phyloP scores from a whole-genome alignment of 2,329 filamentous ascomycete genomes.

The Beauveria pseudobassiana region DNA sequence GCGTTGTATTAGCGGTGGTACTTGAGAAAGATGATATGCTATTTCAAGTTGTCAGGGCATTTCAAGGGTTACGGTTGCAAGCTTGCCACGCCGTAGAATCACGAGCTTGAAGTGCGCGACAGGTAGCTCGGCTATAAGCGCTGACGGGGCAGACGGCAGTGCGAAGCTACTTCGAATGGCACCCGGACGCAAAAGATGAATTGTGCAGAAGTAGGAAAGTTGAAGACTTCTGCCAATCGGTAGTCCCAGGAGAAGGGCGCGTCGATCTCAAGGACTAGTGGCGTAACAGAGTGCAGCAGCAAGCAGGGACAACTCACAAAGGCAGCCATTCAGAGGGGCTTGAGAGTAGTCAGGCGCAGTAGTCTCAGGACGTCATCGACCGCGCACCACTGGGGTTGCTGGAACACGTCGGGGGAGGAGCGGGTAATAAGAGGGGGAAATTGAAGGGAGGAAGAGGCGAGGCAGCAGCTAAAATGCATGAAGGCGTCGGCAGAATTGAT shows the following conservation, averaged over 20 bases:
- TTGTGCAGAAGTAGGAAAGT: background rate
- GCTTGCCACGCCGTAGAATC: background rate
- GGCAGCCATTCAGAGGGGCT: constrained; percentile 12
- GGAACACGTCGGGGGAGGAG: background rate
- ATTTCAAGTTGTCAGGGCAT: background rate
- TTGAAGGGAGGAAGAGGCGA: background rate
- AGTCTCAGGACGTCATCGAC: constrained; percentile 11
- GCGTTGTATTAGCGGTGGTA: background rate
- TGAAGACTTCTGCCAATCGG: background rate
- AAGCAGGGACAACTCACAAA: constrained; percentile 10
- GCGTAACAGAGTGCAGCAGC: background rate
- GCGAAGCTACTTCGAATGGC: background rate
- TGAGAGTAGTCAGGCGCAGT: constrained; percentile 7
- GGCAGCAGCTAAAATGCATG: background rate
- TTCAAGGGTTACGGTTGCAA: background rate
- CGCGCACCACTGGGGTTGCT: constrained; percentile 1
- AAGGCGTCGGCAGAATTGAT: background rate
- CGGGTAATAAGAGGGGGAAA: too few relatives aligned
- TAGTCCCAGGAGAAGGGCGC: background rate
- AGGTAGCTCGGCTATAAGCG: constrained; percentile 1
- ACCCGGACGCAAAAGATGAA: too few relatives aligned
- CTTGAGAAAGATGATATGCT: background rate
- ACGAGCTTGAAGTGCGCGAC: background rate
- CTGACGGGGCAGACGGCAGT: background rate
- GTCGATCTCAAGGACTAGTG: background rate